Conservation (phyloP, 2,329 filamentous ascomycete species). For the Colletotrichum sp. region DNA sequence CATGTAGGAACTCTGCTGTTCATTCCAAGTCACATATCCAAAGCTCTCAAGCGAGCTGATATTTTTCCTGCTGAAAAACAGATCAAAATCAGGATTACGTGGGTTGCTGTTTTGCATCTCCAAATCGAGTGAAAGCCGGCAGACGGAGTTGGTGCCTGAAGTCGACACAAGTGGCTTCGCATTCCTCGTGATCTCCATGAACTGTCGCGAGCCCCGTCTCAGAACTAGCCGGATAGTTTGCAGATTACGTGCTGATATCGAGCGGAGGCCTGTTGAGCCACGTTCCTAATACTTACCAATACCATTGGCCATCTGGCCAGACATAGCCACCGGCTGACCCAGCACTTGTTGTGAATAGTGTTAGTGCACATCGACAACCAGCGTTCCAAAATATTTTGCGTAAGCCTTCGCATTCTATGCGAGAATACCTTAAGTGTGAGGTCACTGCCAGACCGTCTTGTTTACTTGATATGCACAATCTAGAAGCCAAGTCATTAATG, state of each 20-base stretch:
- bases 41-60: not conserved
- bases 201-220: not conserved
- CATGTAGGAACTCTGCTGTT: not conserved
- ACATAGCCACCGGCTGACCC: not conserved
- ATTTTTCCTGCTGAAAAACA: not conserved
- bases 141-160: not conserved
- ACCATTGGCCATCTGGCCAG: too few species aligned
- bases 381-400: not conserved
- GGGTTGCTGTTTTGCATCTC: not conserved
- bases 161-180: not conserved
- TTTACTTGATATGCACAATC: not conserved
- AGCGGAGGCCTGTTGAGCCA: not conserved
- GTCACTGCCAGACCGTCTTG: not conserved
- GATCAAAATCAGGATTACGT: too few species aligned
- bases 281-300: not conserved
- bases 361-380: not conserved
- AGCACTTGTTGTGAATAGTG: not conserved
- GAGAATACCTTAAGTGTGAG: not conserved
- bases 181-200: not conserved
- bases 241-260: not conserved
- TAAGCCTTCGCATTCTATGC: not conserved
- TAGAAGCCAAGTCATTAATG: not conserved
- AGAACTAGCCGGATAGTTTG: not conserved
- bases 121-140: not conserved
- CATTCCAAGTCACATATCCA: not conserved